Conservation (phyloP, 345 rosid species). For the Xanthoceras sorbifolium region DNA sequence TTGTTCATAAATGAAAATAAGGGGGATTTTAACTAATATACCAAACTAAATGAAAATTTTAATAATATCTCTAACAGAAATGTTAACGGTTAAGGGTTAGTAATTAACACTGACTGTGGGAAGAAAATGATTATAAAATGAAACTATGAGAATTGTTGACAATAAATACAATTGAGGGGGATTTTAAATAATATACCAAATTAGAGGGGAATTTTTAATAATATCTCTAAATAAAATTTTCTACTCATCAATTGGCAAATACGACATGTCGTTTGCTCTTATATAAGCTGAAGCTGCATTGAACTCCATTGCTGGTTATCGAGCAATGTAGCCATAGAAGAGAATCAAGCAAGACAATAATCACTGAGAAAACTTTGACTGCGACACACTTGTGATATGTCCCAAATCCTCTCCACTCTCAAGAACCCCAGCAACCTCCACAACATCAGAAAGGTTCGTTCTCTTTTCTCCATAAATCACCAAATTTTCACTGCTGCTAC, state of each 20-base stretch:
- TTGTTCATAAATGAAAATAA: no score
- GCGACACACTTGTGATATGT: constrained; percentile 31
- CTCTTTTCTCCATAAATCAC: constrained; percentile 21
- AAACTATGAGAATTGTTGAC: no score
- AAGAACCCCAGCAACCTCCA: constrained; percentile 25
- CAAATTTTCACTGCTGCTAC: constrained; percentile 13
- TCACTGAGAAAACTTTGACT: background rate
- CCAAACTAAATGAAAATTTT: no score
- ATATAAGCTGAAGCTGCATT: background rate
- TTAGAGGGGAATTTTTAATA: no score
- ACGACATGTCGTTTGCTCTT: background rate
- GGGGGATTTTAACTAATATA: no score
- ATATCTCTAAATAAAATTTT: no score
- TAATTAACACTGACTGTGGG: no score
- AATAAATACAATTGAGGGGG: no score
- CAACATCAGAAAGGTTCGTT: constrained; percentile 30
- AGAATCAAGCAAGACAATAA: background rate
- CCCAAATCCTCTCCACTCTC: constrained; percentile 35
- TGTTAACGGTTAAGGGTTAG: no score
- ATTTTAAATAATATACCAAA: no score
- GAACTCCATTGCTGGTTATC: background rate
- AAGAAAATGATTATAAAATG: no score
- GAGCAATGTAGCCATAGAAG: constrained; percentile 8
- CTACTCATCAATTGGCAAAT: background rate
- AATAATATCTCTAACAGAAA: no score